Base-by-base conservation (phyloP, 2,329 filamentous ascomycete genomes). In the Immersiporthe knoxdaviesiana region DNA sequence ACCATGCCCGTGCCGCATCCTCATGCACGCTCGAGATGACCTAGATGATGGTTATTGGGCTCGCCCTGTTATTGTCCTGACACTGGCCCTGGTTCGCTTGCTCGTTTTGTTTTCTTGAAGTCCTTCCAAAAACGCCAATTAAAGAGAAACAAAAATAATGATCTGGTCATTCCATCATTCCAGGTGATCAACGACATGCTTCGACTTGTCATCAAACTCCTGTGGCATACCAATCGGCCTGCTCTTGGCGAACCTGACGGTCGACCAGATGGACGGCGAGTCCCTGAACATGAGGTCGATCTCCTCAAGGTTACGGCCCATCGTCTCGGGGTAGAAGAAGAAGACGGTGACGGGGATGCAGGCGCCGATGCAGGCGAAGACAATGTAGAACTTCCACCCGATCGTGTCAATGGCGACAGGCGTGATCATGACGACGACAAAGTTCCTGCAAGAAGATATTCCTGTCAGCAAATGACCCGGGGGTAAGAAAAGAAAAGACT, bases 381-480 rank as follows among this genome's bases (percentile, higher is more conserved):
- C 79, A 39, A 86, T 82, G 75, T 84, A 86, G 77, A 84, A 85
- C 70, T 78, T 75, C 76, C 82, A 88, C 24, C 81, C 82, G 69
- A 89, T 87, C 2, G 77, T 83, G 64, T 81, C 78, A 65, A 86
- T 81, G 11, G 83, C 84, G 11, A 84, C 80, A 7, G 80, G 81
- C 0, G 81, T 83, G 62, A 82, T 76, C 79, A 82, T 81, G 21
- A 78, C 76, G 18, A 83, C 79, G n/a, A 83, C 77, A 68, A 84
- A 83, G 76, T 83, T 81, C 79, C 76, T 75, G 8, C 18, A n/a
- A 47, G 44, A 47, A 47, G 37, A 41, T 21, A 1, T 3, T 12
- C 6, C 0, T 27, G 63, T 70, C 44, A 71, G 63, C 39, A 16
- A 32, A 8, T 14, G 18, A 37, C 21, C 1, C 11, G n/a, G n/a